phyloP scores from a whole-genome alignment of 1,284 basidiomycete genomes.

The Austroboletus novae-zelandiae region DNA sequence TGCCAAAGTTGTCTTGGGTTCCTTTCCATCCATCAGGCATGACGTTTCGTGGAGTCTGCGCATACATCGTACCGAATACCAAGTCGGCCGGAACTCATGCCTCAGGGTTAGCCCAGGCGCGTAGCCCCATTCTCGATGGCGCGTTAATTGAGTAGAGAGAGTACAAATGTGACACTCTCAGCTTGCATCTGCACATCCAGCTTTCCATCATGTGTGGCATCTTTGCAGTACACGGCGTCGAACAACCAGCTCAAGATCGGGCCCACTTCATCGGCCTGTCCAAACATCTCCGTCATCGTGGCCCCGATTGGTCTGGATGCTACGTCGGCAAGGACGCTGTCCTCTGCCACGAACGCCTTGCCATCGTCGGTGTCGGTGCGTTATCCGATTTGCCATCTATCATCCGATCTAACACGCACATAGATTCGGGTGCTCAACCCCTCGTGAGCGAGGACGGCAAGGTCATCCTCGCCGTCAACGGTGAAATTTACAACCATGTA shows the following conservation, averaged over 20 bases:
- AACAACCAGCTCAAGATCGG: conserved; percentile 68
- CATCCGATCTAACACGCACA: conserved; percentile 10
- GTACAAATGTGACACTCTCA: not conserved
- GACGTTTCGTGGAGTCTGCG: too few species aligned
- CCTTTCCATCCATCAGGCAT: too few species aligned
- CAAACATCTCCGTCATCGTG: conserved; percentile 88
- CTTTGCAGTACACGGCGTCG: conserved; percentile 77
- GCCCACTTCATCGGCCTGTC: conserved; percentile 80
- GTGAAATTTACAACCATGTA: conserved; percentile 99
- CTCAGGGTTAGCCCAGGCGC: too few species aligned
- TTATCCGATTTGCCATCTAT: conserved; percentile 16
- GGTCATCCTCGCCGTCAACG: conserved; percentile 91
- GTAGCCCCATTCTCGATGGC: not conserved
- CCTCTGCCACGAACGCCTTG: conserved; percentile 88
- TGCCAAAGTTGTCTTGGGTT: too few species aligned
- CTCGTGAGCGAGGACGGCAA: conserved; percentile 87
- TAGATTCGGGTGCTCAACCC: conserved; percentile 97
- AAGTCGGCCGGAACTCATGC: too few species aligned
- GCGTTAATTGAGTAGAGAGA: not conserved
- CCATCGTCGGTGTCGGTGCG: conserved; percentile 97
- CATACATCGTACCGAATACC: too few species aligned
- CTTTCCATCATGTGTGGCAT: conserved; percentile 79
- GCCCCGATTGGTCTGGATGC: conserved; percentile 96
- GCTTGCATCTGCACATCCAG: not conserved
- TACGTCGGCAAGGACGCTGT: conserved; percentile 80